A percentile compares a stretch with the other conserved stretches of the same genome.
phyloP scores from a whole-genome alignment of 2,329 filamentous ascomycete genomes.

The Sporothrix protearum region DNA sequence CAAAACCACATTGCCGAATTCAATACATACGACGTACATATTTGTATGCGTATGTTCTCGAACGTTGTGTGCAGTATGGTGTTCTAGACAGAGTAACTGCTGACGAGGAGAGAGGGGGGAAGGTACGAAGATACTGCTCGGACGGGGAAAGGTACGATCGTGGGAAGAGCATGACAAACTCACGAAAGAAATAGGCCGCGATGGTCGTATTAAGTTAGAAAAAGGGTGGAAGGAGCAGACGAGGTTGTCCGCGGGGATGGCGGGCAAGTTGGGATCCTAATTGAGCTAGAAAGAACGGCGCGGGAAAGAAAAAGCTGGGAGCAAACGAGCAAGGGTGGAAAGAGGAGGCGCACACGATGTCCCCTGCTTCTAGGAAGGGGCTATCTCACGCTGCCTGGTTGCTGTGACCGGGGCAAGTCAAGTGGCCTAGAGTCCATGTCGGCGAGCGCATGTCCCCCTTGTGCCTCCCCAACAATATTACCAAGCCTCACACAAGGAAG shows the following conservation, averaged over 20 bases:
- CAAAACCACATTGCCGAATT: not conserved
- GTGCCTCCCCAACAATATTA: not conserved
- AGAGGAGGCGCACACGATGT: not conserved
- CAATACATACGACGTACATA: too few species aligned
- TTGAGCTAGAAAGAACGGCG: constrained; percentile 1
- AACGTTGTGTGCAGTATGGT: not conserved
- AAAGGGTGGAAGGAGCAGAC: not conserved
- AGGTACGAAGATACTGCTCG: not conserved
- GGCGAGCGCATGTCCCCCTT: not conserved
- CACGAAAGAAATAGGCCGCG: not conserved
- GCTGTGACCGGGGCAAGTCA: not conserved
- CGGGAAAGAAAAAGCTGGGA: constrained; percentile 11
- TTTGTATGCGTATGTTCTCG: too few species aligned
- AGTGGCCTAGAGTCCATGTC: constrained; percentile 2
- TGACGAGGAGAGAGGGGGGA: not conserved
- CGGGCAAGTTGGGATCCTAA: not conserved
- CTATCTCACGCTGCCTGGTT: not conserved
- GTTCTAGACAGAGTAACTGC: not conserved
- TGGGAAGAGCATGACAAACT: not conserved
- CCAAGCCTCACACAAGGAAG: not conserved
- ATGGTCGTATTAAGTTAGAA: not conserved
- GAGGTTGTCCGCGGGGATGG: not conserved
- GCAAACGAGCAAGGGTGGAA: not conserved
- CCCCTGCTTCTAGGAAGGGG: constrained; percentile 8
- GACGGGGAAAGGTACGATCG: not conserved